Evolutionary conservation across 2,329 filamentous ascomycete species (phyloP).

Genomic region (Colletotrichum musicola): DNA sequence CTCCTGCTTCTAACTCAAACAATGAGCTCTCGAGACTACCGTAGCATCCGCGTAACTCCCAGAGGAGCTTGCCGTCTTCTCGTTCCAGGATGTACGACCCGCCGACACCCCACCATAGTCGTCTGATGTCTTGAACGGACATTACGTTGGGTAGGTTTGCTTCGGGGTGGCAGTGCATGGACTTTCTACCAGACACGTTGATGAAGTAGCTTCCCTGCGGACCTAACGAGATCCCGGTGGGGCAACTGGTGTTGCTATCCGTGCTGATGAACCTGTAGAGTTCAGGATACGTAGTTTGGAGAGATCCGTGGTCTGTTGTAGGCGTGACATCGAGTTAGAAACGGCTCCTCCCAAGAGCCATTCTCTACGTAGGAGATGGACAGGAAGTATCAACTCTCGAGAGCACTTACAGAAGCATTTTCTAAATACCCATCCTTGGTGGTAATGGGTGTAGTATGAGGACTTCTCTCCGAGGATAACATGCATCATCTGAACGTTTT

Average conservation of each 20-base stretch:
- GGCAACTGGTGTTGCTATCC: conserved; percentile 13
- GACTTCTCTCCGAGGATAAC: conserved; percentile 13
- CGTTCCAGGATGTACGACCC: conserved; percentile 11
- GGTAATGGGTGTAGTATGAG: conserved; percentile 17
- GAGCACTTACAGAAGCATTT: conserved; percentile 12
- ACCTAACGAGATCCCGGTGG: conserved; percentile 4
- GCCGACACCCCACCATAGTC: conserved; percentile 5
- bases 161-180: conserved; percentile 9
- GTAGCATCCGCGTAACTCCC: conserved; percentile 9
- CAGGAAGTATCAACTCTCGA: not conserved
- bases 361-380: not conserved
- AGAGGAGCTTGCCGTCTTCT: conserved; percentile 12
- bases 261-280: conserved; percentile 13
- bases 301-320: conserved; percentile 16
- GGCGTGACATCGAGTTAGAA: not conserved
- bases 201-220: conserved; percentile 17
- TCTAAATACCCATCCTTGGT: conserved; percentile 17
- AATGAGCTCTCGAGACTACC: conserved; percentile 4
- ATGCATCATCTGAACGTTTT: conserved; percentile 10
- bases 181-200: conserved; percentile 15
- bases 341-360: not conserved
- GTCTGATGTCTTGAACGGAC: conserved; percentile 12
- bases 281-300: conserved; percentile 7
- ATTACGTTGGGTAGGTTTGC: not conserved
- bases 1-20: not conserved